These are phyloP conservation scores for Bacidia gigantensis DNA, from an alignment of 495 filamentous ascomycete genomes.

Conservation along the genomic window DNA sequence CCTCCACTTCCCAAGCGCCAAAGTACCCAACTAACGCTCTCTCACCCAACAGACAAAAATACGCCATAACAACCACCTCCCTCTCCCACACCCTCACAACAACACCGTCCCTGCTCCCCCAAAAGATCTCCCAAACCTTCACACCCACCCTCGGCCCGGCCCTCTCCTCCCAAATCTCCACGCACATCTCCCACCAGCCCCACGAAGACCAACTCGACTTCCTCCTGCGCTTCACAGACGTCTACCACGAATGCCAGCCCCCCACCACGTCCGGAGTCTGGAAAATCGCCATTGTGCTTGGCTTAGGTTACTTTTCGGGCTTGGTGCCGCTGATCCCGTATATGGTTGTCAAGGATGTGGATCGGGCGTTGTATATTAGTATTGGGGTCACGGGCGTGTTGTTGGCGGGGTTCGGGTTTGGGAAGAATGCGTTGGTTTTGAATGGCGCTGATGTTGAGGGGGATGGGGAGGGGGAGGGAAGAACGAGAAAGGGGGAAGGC, in stretches of 20 bases:
- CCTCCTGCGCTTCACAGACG: conserved; percentile 29
- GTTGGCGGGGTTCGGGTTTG: conserved; percentile 59
- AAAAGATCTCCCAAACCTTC: conserved; percentile 38
- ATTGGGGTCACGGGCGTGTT: conserved; percentile 56
- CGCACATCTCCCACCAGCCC: conserved; percentile 36
- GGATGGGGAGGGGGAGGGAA: conserved; percentile 21
- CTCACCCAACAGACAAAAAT: conserved; percentile 34
- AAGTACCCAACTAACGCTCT: neutral
- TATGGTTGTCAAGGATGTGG: conserved; percentile 52
- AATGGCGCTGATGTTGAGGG: neutral
- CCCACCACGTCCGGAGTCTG: conserved; percentile 39
- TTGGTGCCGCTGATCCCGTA: conserved; percentile 64
- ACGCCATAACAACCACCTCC: conserved; percentile 33
- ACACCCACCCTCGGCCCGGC: conserved; percentile 39
- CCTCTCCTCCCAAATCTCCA: conserved; percentile 31
- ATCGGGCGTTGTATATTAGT: conserved; percentile 49
- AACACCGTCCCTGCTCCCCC: conserved; percentile 21
- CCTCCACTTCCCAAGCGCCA: neutral
- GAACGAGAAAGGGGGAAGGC: conserved; percentile 20
- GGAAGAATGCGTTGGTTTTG: conserved; percentile 37
- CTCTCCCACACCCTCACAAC: conserved; percentile 22
- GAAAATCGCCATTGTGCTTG: conserved; percentile 51
- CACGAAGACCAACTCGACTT: conserved; percentile 31
- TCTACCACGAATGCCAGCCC: conserved; percentile 34
- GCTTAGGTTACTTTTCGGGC: conserved; percentile 58